These are phyloP conservation scores for Diaporthe nobilis DNA, from an alignment of 2,329 filamentous ascomycete species.

Conservation along the genomic window DNA sequence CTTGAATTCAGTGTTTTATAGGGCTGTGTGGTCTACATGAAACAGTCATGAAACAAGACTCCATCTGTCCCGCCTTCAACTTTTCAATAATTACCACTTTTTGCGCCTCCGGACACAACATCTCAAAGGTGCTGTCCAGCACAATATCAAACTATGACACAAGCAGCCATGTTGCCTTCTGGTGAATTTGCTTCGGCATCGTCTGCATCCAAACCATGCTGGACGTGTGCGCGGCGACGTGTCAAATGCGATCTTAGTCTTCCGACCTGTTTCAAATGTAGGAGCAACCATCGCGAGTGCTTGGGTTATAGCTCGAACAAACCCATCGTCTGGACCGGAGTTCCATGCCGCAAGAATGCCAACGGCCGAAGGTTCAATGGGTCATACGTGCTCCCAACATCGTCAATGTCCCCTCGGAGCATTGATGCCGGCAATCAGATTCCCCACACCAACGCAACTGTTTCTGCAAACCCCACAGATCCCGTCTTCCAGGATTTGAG, in stretches of 20 bases:
- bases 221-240: constrained; percentile 41
- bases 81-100: too few relatives aligned
- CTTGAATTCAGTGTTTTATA: too few relatives aligned
- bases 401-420: background rate
- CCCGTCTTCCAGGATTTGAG: constrained; percentile 3
- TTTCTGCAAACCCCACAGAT: constrained; percentile 19
- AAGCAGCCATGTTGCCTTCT: background rate
- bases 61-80: background rate
- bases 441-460: background rate
- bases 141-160: background rate
- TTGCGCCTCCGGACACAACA: too few relatives aligned
- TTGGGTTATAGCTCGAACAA: background rate
- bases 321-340: constrained; percentile 7
- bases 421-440: background rate
- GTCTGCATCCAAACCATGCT: constrained; percentile 31
- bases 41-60: constrained; percentile 3
- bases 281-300: constrained; percentile 34
- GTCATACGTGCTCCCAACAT: background rate
- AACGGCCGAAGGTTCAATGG: background rate
- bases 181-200: constrained; percentile 1
- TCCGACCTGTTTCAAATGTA: constrained; percentile 41
- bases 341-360: background rate
- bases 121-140: background rate
- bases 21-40: background rate
- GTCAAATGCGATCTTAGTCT: constrained; percentile 40